These are phyloP conservation scores for Cryptosporidium viatorum DNA, from an alignment of 169 alveolate species.

Conservation along the genomic window DNA sequence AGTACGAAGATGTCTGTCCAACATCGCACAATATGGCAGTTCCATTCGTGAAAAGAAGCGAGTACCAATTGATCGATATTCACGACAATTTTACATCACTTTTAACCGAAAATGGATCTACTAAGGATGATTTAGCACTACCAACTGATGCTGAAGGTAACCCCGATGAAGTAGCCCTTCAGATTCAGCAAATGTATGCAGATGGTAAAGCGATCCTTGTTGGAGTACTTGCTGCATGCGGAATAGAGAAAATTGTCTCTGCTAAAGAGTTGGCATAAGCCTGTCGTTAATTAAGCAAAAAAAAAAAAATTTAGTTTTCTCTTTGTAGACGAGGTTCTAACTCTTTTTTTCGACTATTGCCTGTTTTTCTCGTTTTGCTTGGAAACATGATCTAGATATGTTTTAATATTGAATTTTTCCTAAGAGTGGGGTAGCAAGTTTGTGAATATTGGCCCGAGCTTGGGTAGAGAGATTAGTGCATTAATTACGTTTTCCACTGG, in stretches of 20 bases:
- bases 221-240: conserved; percentile 92
- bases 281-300: neutral
- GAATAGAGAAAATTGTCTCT: conserved; percentile 89
- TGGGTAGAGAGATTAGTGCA: conserved; percentile 32
- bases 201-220: conserved; percentile 89
- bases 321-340: neutral
- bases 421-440: neutral
- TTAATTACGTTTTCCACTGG: conserved; percentile 34
- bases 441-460: conserved; percentile 33
- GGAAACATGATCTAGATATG: neutral
- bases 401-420: neutral
- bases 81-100: conserved; percentile 93
- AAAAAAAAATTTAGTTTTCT: neutral
- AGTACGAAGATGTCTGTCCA: conserved; percentile 97
- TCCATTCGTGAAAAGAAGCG: conserved; percentile 94
- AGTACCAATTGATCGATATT: conserved; percentile 91
- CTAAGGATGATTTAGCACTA: conserved; percentile 94
- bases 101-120: conserved; percentile 93
- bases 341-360: neutral
- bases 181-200: conserved; percentile 85
- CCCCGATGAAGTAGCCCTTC: conserved; percentile 90
- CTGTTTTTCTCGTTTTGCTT: neutral
- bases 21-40: conserved; percentile 98
- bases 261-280: conserved; percentile 83
- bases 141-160: conserved; percentile 94